Conservation (phyloP, 169 alveolate species). For the Plasmodium relictum region DNA sequence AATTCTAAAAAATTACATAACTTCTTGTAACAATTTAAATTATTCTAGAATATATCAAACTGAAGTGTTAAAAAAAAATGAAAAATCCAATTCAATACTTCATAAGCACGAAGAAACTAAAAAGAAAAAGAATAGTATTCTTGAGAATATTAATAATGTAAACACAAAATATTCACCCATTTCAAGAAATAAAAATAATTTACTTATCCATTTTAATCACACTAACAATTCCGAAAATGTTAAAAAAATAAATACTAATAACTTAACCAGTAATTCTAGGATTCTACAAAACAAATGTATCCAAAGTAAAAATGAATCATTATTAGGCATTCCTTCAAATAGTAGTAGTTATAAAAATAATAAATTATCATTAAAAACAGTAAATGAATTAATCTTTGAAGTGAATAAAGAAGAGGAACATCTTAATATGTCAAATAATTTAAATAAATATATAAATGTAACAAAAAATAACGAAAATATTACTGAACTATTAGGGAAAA, state of each 20-base stretch:
- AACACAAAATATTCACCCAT: slow-evolving; percentile 2
- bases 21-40: slow-evolving; percentile 6
- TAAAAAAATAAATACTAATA: slow-evolving; percentile 4
- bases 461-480: neutral
- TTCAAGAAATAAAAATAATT: slow-evolving; percentile 2
- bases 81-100: neutral
- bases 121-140: neutral
- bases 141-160: slow-evolving; percentile 6
- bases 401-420: slow-evolving; percentile 12
- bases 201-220: neutral
- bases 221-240: neutral
- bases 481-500: neutral
- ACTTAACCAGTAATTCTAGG: slow-evolving; percentile 1
- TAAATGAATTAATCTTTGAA: slow-evolving; percentile 12
- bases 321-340: neutral
- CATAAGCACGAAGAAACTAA: neutral
- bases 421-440: slow-evolving; percentile 14
- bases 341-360: neutral
- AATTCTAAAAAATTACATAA: neutral
- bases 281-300: neutral
- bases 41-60: neutral
- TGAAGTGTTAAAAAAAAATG: neutral
- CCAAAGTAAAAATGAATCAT: slow-evolving; percentile 8
- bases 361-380: neutral
- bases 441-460: slow-evolving; percentile 11